Percentiles rank a stretch among this genome's conserved stretches.
phyloP scores from a whole-genome alignment of 352 stramenopile genomes.

The Blastocystis sp. region DNA sequence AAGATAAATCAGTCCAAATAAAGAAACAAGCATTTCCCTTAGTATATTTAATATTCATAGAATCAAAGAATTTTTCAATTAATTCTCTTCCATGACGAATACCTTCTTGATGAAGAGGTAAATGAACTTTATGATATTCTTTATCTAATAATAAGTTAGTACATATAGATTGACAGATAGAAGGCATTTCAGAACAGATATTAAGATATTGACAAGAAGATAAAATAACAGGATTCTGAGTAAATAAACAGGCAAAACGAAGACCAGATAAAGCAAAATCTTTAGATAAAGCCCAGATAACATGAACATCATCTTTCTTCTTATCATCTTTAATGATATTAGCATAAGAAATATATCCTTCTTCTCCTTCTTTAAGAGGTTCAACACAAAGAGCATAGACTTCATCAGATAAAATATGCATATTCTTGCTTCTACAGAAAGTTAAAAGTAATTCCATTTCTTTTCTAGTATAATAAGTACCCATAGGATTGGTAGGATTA shows the following conservation, averaged over 20 bases:
- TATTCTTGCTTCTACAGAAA: conserved; percentile 24
- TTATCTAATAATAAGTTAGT: too few relatives aligned
- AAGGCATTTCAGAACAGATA: too few relatives aligned
- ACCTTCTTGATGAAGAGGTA: conserved; percentile 7
- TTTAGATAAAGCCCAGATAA: conserved; percentile 33
- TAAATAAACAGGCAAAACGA: conserved; percentile 22
- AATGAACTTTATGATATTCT: conserved; percentile 13
- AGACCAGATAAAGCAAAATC: conserved; percentile 26
- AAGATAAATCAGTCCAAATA: conserved; percentile 15
- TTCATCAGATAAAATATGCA: conserved; percentile 30
- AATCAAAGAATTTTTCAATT: conserved; percentile 1
- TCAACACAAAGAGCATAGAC: conserved; percentile 33
- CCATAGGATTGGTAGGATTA: conserved; percentile 32
- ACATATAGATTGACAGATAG: too few relatives aligned
- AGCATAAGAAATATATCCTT: conserved; percentile 7
- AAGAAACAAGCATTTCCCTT: conserved; percentile 27
- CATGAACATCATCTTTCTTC: conserved; percentile 26
- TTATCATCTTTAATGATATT: conserved; percentile 34
- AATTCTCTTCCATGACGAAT: conserved; percentile 17
- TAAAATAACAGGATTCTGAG: too few relatives aligned
- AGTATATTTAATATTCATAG: conserved; percentile 9
- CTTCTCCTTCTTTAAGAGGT: conserved; percentile 2
- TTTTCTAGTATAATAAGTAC: conserved; percentile 17
- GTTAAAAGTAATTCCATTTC: conserved; percentile 22
- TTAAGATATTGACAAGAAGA: too few relatives aligned